Evolutionary conservation across 495 filamentous ascomycete species (phyloP).

Genomic region (Daldinia decipiens): DNA sequence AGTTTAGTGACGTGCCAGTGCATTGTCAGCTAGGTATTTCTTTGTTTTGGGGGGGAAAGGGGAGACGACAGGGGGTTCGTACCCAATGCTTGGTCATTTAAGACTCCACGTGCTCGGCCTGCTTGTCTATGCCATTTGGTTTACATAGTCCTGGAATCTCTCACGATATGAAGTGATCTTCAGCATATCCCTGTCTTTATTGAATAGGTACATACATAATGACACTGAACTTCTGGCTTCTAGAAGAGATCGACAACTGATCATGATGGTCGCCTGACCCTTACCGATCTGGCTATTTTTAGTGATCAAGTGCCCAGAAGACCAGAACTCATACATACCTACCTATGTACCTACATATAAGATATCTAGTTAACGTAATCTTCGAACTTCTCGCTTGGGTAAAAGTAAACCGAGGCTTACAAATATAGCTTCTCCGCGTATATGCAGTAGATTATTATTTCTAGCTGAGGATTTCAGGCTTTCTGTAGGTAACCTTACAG

Average conservation of each 20-base stretch:
- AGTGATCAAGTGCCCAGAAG: not conserved
- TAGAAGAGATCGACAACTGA: not conserved
- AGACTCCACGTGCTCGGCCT: conserved; percentile 38
- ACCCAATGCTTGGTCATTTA: conserved; percentile 41
- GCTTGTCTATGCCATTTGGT: not conserved
- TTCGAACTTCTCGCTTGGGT: not conserved
- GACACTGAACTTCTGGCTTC: not conserved
- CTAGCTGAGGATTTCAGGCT: not conserved
- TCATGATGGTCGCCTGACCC: not conserved
- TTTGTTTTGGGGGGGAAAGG: not conserved
- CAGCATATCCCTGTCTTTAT: not conserved
- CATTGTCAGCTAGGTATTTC: conserved; percentile 26
- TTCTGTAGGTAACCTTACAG: conserved; percentile 8
- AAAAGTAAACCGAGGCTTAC: not conserved
- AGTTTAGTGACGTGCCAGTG: conserved; percentile 9
- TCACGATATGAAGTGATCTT: not conserved
- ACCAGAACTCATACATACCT: not conserved
- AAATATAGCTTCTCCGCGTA: not conserved
- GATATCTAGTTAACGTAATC: not conserved
- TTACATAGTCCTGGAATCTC: not conserved
- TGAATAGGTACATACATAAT: not conserved
- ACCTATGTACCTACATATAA: no score
- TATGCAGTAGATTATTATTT: not conserved
- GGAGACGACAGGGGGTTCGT: conserved; percentile 2
- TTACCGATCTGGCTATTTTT: not conserved